These are phyloP conservation scores for Penicillium sp. DNA, from an alignment of 2,329 filamentous ascomycete species.

Conservation along the genomic window DNA sequence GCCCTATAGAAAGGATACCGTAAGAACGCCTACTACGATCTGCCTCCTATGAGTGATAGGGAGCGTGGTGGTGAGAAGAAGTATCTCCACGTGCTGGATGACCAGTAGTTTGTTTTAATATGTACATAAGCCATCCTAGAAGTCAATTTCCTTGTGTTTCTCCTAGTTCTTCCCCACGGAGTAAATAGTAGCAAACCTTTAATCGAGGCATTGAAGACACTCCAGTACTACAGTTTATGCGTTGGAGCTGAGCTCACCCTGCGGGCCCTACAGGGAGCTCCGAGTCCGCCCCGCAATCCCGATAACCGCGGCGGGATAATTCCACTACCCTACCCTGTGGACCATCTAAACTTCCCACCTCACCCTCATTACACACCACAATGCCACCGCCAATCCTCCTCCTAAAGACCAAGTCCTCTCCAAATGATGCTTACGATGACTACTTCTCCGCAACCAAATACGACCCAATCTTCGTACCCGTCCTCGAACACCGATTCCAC, in stretches of 20 bases:
- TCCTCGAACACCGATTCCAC: conserved; percentile 51
- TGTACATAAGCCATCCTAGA: conserved; percentile 46
- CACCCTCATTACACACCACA: conserved; percentile 9
- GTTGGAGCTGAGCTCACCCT: not conserved
- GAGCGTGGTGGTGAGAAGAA: conserved; percentile 95
- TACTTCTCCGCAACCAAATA: conserved; percentile 44
- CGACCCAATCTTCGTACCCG: conserved; percentile 49
- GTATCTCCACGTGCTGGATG: conserved; percentile 91
- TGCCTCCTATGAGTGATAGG: conserved; percentile 91
- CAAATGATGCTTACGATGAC: conserved; percentile 50
- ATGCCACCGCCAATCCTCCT: conserved; percentile 45
- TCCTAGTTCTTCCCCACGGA: conserved; percentile 4
- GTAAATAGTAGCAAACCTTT: too few species aligned
- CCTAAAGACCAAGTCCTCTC: conserved; percentile 53
- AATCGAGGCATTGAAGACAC: not conserved
- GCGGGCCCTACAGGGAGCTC: not conserved
- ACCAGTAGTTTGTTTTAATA: conserved; percentile 64
- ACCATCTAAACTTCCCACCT: not conserved
- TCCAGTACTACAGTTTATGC: not conserved
- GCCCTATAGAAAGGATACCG: conserved; percentile 78
- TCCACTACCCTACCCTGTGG: too few species aligned
- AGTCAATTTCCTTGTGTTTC: conserved; percentile 38
- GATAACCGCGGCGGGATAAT: conserved; percentile 6
- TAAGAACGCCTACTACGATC: conserved; percentile 84
- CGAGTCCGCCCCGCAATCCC: conserved; percentile 22